Base-by-base conservation (phyloP, 129 eudicot species). In the Arctium minus region DNA sequence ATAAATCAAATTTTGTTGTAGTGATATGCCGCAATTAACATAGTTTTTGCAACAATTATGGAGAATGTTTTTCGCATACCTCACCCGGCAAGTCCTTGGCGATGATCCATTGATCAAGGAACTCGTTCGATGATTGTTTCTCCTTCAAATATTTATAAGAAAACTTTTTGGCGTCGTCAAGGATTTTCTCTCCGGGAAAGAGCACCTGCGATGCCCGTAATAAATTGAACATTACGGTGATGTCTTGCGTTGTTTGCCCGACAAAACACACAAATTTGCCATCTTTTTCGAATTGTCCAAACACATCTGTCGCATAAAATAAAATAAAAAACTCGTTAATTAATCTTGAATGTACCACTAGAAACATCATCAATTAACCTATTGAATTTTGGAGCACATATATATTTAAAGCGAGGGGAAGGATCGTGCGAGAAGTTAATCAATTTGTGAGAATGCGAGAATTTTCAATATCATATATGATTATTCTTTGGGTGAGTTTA, bases 51-150 rank as follows among this genome's bases (percentile, higher is more conserved):
- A 22, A 22, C 27, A 22, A 22, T 22, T 22, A 22, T 22, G 27
- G 27, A 0, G 27, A 22, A 22, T 22, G 27, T 22, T 22, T 22
- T 33, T 27, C 9, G 13, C 11, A 0, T 76, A 92, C 97, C 97
- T 92, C 97, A 0, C 97, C 97, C 0, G 89, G 90, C 22, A 92
- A 83, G 70, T 92, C 97, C 67, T 92, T 90, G 72, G 90, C 67
- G 2, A 92, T 90, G 1, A 87, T 88, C 97, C 97, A 90, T 78
- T 92, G 90, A 82, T 92, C 97, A 1, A 85, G 53, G 0, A 92
- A 86, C 74, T 92, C 83, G 73, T 87, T 81, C 0, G 80, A 42
- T 12, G 88, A 88, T 76, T 90, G 82, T 48, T 87, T 92, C 50
- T 88, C 86, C n/a, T 75, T 86, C 50, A 92, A 77, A 18, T 81